Base-by-base conservation (phyloP, 2,329 filamentous ascomycete species). In the Phyllosticta citribraziliensis region DNA sequence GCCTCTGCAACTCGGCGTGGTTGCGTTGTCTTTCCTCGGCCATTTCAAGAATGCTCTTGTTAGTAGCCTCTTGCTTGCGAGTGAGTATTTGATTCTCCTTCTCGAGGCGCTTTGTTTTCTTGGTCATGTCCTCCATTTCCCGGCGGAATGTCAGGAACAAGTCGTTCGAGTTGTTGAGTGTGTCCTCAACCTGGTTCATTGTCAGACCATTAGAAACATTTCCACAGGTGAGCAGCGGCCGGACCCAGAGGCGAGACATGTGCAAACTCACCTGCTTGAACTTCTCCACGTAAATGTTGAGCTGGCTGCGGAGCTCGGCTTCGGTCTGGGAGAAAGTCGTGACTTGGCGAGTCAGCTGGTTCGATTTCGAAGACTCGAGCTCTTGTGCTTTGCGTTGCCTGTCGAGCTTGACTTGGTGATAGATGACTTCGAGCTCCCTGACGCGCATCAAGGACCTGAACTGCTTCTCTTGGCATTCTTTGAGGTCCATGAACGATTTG, bases 111-210 rank as follows among this genome's bases (percentile, higher is more conserved):
- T 97, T 97, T 5, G 93, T 96, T 79, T 97, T 97, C 79, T 97
- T 97, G 0, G 92, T 96, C 92, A 97, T 97, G 71, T 97, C 94
- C 76, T 97, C 94, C 92, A 97, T 97, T 76, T 97, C 94, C 78
- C 96, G 97, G 60, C 93, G 85, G 76, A 97, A 97, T 0, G 94
- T 97, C 67, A 97, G 80, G 75, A 97, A 97, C 59, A 97, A 80
- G 73, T 97, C 94, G 78, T 97, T 97, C 75, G 91, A 96, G 73
- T 97, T 97, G 77, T 97, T 97, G 57, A 97, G 83, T 47, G 93
- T 97, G 76, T 97, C 94, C 82, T 97, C 93, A 72, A 97, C 93
- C 93, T 97, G 79, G 55, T 24, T 51, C 35, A 73, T 68, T 73
- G 71, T 74, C 69, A 74, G 70, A 47, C 40, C 40, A 47, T 47